Base-by-base conservation (phyloP, 106 monocot species). In the Vanilla planifolia region DNA sequence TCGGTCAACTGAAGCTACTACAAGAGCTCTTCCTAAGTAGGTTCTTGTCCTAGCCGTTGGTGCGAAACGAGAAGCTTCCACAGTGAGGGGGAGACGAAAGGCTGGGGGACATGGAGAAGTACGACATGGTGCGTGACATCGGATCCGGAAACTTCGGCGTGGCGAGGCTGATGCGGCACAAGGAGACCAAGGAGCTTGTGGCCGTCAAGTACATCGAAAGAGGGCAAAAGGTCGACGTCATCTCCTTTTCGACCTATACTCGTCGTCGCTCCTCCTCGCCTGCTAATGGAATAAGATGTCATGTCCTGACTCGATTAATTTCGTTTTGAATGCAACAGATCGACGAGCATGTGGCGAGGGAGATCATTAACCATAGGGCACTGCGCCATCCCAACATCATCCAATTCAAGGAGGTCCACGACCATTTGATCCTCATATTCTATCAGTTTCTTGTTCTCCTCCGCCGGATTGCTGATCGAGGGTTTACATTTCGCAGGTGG, bases 121-220 rank as follows among this genome's bases (percentile, higher is more conserved):
- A 84, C 79, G 84, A 84, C 48, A 50, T 75, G 57, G 79, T 84
- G 27, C 68, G 66, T 26, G 79, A 79, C 9, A 59, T 84, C 39
- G 84, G 79, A 7, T 71, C 79, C 14, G 84, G 84, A 32, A 84
- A 84, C 56, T 79, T 75, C 44, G 84, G 79, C 22, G 79, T 84
- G 7, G 75, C 84, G 19, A 59, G 68, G 64, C 61, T 84, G 48
- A 84, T 79, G 84, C 20, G 79, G 43, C 63, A 79, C 68, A 84
- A 79, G 68, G 75, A 68, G 55, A 84, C 84, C 55, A 69, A 73
- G 51, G 84, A 84, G 56, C 71, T 84, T 28, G 79, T 84, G 33
- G 84, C 84, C 66, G 75, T 84, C 72, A 84, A 84, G 64, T 79
- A 73, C 67, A 79, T 84, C 60, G 72, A 75, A 55, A 68, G 84